Percentiles rank a stretch among this genome's conserved stretches.
Conservation (phyloP, 2,329 filamentous ascomycete genomes). For the Colletotrichum viniferum region DNA sequence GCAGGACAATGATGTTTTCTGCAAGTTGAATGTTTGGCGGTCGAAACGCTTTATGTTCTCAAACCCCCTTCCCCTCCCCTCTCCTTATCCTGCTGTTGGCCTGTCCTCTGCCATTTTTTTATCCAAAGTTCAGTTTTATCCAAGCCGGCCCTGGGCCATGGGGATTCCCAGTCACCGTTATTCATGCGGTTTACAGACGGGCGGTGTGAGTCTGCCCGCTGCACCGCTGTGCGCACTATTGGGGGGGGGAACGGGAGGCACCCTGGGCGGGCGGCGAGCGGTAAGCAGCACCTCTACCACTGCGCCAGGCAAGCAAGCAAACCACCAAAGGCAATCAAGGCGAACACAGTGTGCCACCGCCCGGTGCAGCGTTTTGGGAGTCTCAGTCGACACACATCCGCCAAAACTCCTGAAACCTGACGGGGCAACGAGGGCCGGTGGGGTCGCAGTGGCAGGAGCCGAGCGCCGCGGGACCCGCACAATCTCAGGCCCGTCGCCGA, state of each 20-base stretch:
- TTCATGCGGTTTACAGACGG: constrained; percentile 11
- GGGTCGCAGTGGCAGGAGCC: neutral
- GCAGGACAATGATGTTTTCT: constrained; percentile 7
- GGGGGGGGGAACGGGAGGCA: neutral
- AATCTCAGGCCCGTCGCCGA: neutral
- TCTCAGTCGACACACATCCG: neutral
- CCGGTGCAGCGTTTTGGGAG: neutral
- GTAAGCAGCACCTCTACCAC: neutral
- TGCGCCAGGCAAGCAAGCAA: neutral
- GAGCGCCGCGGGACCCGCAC: neutral
- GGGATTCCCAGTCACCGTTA: constrained; percentile 15
- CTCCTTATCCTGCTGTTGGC: neutral
- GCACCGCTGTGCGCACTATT: neutral
- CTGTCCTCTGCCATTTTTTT: neutral
- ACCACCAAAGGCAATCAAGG: neutral
- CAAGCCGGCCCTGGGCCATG: constrained; percentile 6
- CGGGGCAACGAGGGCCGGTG: constrained; percentile 32
- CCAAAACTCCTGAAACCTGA: constrained; percentile 30
- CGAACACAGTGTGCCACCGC: neutral
- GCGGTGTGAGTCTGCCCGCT: neutral
- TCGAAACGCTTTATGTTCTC: constrained; percentile 19
- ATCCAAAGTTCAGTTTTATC: constrained; percentile 1
- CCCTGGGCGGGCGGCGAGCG: neutral
- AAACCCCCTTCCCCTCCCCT: neutral
- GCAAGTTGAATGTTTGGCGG: constrained; percentile 8